These are phyloP conservation scores for Xerocomus brunneocitrinus DNA, from an alignment of 768 basidiomycete species.

Conservation along the genomic window DNA sequence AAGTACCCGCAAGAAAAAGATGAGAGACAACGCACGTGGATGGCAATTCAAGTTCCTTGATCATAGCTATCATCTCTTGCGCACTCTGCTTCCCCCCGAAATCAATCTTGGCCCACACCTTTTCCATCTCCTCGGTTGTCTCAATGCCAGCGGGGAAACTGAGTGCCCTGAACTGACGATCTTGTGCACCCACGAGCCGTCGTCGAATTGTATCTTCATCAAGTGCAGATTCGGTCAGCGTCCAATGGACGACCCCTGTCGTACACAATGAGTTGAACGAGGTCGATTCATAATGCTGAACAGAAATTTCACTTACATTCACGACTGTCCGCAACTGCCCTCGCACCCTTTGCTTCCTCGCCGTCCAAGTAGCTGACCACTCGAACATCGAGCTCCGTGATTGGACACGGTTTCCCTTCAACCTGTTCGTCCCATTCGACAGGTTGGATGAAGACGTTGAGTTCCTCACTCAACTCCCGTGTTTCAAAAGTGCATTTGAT, in stretches of 20 bases:
- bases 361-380: slow-evolving; percentile 43
- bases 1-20: neutral
- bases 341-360: slow-evolving; percentile 36
- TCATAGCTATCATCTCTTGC: slow-evolving; percentile 2
- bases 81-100: slow-evolving; percentile 18
- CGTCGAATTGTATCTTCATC: slow-evolving; percentile 33
- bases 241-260: slow-evolving; percentile 62
- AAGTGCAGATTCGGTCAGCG: slow-evolving; percentile 39
- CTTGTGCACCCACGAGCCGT: slow-evolving; percentile 31
- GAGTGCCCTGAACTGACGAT: slow-evolving; percentile 44
- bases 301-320: slow-evolving; percentile 13
- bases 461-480: slow-evolving; percentile 31
- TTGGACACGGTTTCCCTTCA: slow-evolving; percentile 36
- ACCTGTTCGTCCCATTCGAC: slow-evolving; percentile 38
- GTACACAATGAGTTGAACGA: neutral
- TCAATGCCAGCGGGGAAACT: slow-evolving; percentile 48
- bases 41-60: neutral
- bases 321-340: slow-evolving; percentile 23
- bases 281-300: too few species aligned
- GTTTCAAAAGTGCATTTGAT: slow-evolving; percentile 63
- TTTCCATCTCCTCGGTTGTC: slow-evolving; percentile 25
- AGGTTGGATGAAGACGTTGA: slow-evolving; percentile 70
- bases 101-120: slow-evolving; percentile 29
- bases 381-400: slow-evolving; percentile 56
- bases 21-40: slow-evolving; percentile 4